Base-by-base conservation (phyloP, 1,139 yeast genomes). In the Hansenula lynferdii region DNA sequence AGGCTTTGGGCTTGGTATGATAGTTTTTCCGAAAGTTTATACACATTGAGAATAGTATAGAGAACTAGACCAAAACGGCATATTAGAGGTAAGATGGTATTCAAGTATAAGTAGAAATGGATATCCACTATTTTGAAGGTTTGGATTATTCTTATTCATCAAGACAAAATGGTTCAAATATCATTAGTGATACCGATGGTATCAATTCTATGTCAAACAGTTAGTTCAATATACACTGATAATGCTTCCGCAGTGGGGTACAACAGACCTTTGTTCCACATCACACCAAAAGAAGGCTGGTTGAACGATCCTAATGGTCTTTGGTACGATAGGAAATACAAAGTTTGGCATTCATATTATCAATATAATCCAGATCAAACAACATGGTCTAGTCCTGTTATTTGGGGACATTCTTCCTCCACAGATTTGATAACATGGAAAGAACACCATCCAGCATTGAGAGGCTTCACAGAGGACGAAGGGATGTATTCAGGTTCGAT, bases 331-430 rank as follows among this genome's bases (percentile, higher is more conserved):
- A 39, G 44, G 7, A 44, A 43, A 28, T 50, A 50, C 17, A 41
- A 47, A 11, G 10, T 45, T n/a, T 55, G 48, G 48, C 69, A 65
- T 39, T 26, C 57, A 37, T 65, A 62, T 49, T 65, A 49, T 46
- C 70, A 65, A 44, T 56, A 53, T 50, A 56, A 61, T 39, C 65
- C 66, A 7, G 48, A 54, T 30, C 54, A 38, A 21, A 49, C 56
- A 5, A 41, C 48, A 12, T 60, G 64, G 49, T 62, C 57, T 2
- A 33, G 42, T 17, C 64, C 61, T 31, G 34, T 56, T 26, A 54
- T 49, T 37, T 64, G 69, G 69, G 69, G 69, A 5, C 69, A 63
- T 38, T 60, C 66, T 8, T 53, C 58, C 9, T 59, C 66, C 6
- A 44, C 49, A 6, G 66, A 65, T 46, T 49, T 64, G 41, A 40